Base-by-base conservation (phyloP, 2,329 filamentous ascomycete species). In the Botryosphaeria dothidea region DNA sequence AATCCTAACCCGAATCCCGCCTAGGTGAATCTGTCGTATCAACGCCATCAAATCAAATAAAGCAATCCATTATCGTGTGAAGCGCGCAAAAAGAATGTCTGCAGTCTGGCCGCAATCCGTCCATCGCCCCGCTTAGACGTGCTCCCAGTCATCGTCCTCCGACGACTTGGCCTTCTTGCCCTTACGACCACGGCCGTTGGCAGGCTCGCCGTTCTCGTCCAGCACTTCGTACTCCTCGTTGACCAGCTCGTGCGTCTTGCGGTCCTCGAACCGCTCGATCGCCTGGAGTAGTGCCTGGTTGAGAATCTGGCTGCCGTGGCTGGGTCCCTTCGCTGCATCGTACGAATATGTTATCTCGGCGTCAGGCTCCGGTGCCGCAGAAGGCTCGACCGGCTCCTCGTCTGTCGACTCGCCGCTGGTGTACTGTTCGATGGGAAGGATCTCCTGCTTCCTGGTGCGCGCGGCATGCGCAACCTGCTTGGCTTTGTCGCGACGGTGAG, bases 211-310 rank as follows among this genome's bases (percentile, higher is more conserved):
- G 36, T 79, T 71, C 17, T 72, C 68, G 61, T 81, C 81, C 69
- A 79, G 83, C 69, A 80, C 81, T 71, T 88, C 85, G 69, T 88
- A 88, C 76, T 88, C 86, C 64, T 81, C 80, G 77, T 83, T 84
- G 73, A 86, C 82, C 54, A 88, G 74, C 76, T 86, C 86, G 75
- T 86, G 84, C 2, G 85, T 88, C 76, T 86, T 83, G 70, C 83
- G 83, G 67, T 82, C 84, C 76, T 88, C 86, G 71, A 83, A 88
- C 68, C 81, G 82, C 78, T 86, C 82, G 45, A 88, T 83, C 1
- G 86, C 86, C 74, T 85, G 83, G 64, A 79, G 81, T 36, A 88
- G 78, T 11, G 86, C 85, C 17, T 79, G 78, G 66, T 83, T 83
- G 56, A 88, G 79, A 71, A 88, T 82, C 71, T 86, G 84, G 74